Percentiles rank a stretch among this genome's conserved stretches.
phyloP scores from a whole-genome alignment of 2,329 filamentous ascomycete genomes.

The Teratosphaeria viscida region DNA sequence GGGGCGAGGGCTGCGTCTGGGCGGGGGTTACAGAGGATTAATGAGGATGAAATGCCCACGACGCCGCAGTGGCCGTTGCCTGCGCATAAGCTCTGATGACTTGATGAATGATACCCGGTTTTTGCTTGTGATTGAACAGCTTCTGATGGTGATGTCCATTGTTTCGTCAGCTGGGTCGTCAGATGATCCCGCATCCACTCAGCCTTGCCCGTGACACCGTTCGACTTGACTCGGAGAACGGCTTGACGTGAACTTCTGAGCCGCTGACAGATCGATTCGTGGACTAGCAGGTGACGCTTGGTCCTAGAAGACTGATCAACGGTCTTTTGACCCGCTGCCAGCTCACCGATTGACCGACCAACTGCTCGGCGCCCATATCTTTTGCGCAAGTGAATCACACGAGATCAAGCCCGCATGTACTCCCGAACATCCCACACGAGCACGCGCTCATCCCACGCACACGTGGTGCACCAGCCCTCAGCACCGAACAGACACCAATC shows the following conservation, averaged over 20 bases:
- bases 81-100: not conserved
- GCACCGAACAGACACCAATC: conserved; percentile 97
- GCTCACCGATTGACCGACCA: not conserved
- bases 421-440: conserved; percentile 82
- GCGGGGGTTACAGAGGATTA: not conserved
- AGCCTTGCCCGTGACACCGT: not conserved
- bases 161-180: not conserved
- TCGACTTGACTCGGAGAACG: no score
- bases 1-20: not conserved
- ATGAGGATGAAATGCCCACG: not conserved
- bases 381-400: not conserved
- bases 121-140: not conserved
- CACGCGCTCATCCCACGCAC: conserved; percentile 87
- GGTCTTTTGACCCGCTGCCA: no score
- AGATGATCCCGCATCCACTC: not conserved
- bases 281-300: no score
- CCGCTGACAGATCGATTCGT: no score
- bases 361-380: not conserved
- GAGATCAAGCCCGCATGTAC: conserved; percentile 38
- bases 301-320: no score
- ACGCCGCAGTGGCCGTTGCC: conserved; percentile 2
- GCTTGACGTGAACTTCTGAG: no score
- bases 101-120: not conserved
- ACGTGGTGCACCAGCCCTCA: conserved; percentile 90
- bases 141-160: not conserved